Base-by-base conservation (phyloP, 176 grass and related monocot genomes). In the Musa troglodytarum region DNA sequence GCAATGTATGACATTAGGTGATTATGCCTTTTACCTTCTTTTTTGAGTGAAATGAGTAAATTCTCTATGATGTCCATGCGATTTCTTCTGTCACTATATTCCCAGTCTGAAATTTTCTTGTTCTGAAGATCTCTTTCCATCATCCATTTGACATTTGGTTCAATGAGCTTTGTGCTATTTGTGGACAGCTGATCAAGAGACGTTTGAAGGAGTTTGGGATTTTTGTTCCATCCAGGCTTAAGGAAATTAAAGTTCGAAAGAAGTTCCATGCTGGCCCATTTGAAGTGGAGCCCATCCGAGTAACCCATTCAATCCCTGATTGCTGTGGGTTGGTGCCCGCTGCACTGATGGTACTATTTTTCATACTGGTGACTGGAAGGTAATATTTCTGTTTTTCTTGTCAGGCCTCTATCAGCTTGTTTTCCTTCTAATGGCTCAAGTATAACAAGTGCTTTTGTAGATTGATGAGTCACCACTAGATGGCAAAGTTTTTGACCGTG, bases 351-450 rank as follows among this genome's bases (percentile, higher is more conserved):
- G 95, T 56, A 99, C 77, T 73, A 94, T 99, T 81, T 88, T 99
- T 81, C 95, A 99, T 85, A 99, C 95, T 20, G 95, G 95, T 84
- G 95, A 99, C 83, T 94, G 90, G 95, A 99, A 99, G 76, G 90
- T 92, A 91, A 96, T 79, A 80, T 50, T 50, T n/a, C 19, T 52
- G 13, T 52, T 34, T 21, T 54, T 73, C 22, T 29, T 68, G 24
- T 62, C 8, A 61, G n/a, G 25, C 29, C 74, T 65, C 65, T 53
- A 49, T 74, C 34, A 19, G 54, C 58, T 74, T 43, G 54, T 13
- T 74, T 14, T 74, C 65, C 63, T 72, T 63, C 66, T 17, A 0
- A 50, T 69, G 53, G 70, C 71, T 54, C 57, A 70, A 20, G 52
- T 81, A 75, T 56, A 19, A 24, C 15, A 51, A 6, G 19, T 49